Base-by-base conservation (phyloP, 768 basidiomycete genomes). In the Cystoderma amianthinum region DNA sequence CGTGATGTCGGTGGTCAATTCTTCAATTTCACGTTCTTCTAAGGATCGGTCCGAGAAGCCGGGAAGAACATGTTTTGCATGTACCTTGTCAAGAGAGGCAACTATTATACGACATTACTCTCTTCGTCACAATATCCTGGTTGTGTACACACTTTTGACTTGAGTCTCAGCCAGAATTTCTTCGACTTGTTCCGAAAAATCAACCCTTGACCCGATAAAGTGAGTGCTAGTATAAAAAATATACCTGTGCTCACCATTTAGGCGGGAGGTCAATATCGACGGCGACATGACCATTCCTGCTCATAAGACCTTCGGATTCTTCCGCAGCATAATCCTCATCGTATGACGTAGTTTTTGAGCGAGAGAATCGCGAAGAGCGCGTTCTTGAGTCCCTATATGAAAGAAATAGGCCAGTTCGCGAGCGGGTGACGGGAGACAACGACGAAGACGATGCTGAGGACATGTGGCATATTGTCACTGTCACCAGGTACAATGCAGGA, bases 21-120 rank as follows among this genome's bases (percentile, higher is more conserved):
- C 61, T 56, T 96, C 88, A 46, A 99, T 99, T 59, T 98, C 94
- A 46, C 81, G 76, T 64, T 98, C 95, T 65, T 99, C 95, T 3
- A 82, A 81, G 2, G 86, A 71, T 39, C 96, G 85, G 75, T 99
- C 96, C 57, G 91, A 78, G 60, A 99, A 99, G 1, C 94, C 95
- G 49, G 96, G 96, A 4, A 99, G 76, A 43, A 85, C 85, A 60
- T 96, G 94, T 59, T 89, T 96, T 49, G 95, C 89, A 51, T 99
- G 95, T 3, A 99, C 79, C 60, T 88, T 96, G 62, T 98, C 96
- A 30, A 99, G 81, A 5, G 77, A 65, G n/a, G 71, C 62, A 55
- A 98, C 96, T 98, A 61, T 49, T 42, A 48, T 25, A n/a, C 48
- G 45, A 51, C 48, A 44, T 35, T 40, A 35, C 43, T 37, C 42